Evolutionary conservation across 805 yeast species (phyloP).

Genomic region (Candida insectalens): DNA sequence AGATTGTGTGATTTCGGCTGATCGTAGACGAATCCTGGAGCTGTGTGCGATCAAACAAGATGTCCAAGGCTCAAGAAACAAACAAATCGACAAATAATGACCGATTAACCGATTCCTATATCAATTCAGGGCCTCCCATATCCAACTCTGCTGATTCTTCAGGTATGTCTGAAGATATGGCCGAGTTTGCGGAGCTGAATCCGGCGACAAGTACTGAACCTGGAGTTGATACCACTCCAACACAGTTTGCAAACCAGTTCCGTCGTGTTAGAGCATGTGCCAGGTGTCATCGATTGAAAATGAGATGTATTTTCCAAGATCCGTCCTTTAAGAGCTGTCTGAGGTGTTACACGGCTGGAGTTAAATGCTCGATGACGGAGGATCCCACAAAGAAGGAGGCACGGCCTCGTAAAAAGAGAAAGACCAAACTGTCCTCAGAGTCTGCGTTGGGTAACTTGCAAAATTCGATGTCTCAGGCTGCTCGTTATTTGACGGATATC

Average conservation of each 20-base stretch:
- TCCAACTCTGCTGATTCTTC: no score
- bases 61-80: no score
- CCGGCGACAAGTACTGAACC: no score
- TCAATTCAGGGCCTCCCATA: no score
- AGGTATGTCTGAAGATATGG: no score
- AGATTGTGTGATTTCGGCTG: no score
- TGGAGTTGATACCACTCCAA: slow-evolving; percentile 1
- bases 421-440: slow-evolving; percentile 12
- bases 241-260: slow-evolving; percentile 34
- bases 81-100: no score
- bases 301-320: slow-evolving; percentile 41
- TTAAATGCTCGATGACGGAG: slow-evolving; percentile 38
- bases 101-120: no score
- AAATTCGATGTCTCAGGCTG: slow-evolving; percentile 17
- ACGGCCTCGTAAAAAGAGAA: slow-evolving; percentile 25
- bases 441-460: slow-evolving; percentile 21
- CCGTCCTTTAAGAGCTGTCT: slow-evolving; percentile 34
- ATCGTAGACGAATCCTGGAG: no score
- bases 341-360: slow-evolving; percentile 33
- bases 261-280: slow-evolving; percentile 44
- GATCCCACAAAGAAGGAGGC: slow-evolving; percentile 41
- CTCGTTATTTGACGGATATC: slow-evolving; percentile 13
- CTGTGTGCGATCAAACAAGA: no score
- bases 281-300: slow-evolving; percentile 42
- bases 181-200: no score